Percentiles rank a stretch among this genome's conserved stretches.
Evolutionary conservation across 805 yeast species (phyloP).

Genomic region (Wickerhamomyces queroliae): DNA sequence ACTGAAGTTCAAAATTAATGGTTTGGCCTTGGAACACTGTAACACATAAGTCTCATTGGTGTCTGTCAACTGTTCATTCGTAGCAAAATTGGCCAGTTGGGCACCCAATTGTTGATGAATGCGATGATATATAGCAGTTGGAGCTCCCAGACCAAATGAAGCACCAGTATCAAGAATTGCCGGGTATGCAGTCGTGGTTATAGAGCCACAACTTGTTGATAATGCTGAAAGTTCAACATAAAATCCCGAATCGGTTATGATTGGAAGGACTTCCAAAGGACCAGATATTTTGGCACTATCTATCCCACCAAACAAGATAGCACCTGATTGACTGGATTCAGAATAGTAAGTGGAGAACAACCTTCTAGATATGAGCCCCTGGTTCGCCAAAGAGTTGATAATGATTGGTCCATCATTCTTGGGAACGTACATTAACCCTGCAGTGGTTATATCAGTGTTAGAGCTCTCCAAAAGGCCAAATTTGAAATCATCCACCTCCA

Average conservation of each 20-base stretch:
- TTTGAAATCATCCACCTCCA: neutral
- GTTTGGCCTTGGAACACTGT: conserved; percentile 15
- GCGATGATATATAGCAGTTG: conserved; percentile 6
- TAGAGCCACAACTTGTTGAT: conserved; percentile 10
- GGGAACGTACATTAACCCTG: conserved; percentile 9
- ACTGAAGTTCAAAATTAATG: conserved; percentile 10
- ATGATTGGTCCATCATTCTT: neutral
- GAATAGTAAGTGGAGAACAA: conserved; percentile 7
- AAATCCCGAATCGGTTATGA: neutral
- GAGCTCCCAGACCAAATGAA: conserved; percentile 6
- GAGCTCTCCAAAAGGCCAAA: conserved; percentile 3
- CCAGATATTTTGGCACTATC: conserved; percentile 13
- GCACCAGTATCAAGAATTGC: conserved; percentile 14
- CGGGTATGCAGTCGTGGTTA: conserved; percentile 1
- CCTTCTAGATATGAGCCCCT: conserved; percentile 6
- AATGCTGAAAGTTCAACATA: conserved; percentile 7
- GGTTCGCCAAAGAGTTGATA: conserved; percentile 1
- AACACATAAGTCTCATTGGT: conserved; percentile 30
- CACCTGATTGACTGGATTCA: conserved; percentile 6
- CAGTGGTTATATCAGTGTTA: conserved; percentile 4
- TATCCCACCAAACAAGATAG: conserved; percentile 18
- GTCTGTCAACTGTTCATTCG: conserved; percentile 27
- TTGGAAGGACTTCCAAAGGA: conserved; percentile 8
- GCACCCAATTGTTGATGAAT: conserved; percentile 14
- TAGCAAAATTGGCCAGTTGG: neutral